Conservation (phyloP, 805 yeast species). For the Candida krabiensis region DNA sequence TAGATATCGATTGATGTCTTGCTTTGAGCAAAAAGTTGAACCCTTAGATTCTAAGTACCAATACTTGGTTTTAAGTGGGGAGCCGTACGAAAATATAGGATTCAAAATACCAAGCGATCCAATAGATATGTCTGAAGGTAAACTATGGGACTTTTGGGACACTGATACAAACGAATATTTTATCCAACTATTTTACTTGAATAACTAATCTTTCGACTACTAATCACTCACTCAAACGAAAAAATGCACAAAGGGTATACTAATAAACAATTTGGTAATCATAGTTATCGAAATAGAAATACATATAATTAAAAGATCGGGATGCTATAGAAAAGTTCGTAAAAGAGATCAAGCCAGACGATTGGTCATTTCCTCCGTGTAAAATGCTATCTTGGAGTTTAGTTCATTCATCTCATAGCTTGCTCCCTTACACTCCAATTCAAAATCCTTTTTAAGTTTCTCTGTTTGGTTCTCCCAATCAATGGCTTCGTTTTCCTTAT, state of each 20-base stretch:
- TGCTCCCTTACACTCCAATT: slow-evolving; percentile 52
- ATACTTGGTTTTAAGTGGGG: slow-evolving; percentile 79
- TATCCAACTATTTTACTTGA: slow-evolving; percentile 62
- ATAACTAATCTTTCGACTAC: too few species aligned
- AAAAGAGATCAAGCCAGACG: slow-evolving; percentile 10
- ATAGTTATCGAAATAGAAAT: too few species aligned
- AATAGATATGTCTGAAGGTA: slow-evolving; percentile 41
- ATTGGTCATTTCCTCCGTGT: slow-evolving; percentile 51
- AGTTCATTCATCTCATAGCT: slow-evolving; percentile 54
- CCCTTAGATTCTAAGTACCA: slow-evolving; percentile 51
- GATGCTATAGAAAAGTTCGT: too few species aligned
- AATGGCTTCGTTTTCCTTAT: slow-evolving; percentile 18
- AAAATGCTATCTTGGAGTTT: slow-evolving; percentile 53
- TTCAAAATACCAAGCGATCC: slow-evolving; percentile 68
- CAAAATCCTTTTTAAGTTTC: slow-evolving; percentile 43
- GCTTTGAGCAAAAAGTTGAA: slow-evolving; percentile 62
- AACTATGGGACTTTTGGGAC: slow-evolving; percentile 76
- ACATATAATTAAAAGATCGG: too few species aligned
- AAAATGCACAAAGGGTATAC: slow-evolving; percentile 12
- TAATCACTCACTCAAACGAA: too few species aligned
- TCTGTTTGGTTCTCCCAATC: slow-evolving; percentile 34
- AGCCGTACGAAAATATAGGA: slow-evolving; percentile 83
- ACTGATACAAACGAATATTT: slow-evolving; percentile 64
- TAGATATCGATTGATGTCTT: slow-evolving; percentile 71
- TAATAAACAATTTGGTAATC: too few species aligned